These are phyloP conservation scores for Fraxinus anomala DNA, from an alignment of 257 asterid genomes.

Conservation along the genomic window DNA sequence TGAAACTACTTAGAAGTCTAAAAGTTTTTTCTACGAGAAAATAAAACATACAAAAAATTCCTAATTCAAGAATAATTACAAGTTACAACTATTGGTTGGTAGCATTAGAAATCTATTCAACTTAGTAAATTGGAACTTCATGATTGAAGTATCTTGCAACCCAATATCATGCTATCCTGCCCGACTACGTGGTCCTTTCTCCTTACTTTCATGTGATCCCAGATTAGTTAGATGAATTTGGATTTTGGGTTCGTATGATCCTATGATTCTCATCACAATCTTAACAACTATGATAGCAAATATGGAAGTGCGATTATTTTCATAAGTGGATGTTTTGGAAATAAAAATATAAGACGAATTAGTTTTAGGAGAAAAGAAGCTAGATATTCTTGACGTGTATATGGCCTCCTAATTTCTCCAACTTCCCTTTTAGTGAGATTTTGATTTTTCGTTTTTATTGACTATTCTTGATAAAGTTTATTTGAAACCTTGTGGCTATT, in stretches of 20 bases:
- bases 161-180: not conserved
- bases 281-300: not conserved
- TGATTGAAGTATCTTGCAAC: not conserved
- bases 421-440: not conserved
- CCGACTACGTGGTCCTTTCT: not conserved
- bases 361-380: not conserved
- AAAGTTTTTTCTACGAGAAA: not conserved
- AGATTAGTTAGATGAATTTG: too few species aligned
- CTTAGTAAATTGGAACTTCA: not conserved
- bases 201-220: not conserved
- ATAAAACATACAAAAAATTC: not conserved
- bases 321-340: not conserved
- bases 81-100: not conserved
- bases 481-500: not conserved
- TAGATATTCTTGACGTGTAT: too few species aligned
- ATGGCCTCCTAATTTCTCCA: not conserved
- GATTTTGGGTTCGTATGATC: not conserved
- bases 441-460: not conserved
- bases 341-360: not conserved
- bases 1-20: not conserved
- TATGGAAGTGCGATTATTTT: too few species aligned
- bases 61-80: not conserved
- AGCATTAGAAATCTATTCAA: not conserved
- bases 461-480: not conserved
- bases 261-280: not conserved